Evolutionary conservation across 2,329 filamentous ascomycete species (phyloP), one percentile per base, ranked within the genome.

Genomic region (Colletotrichum sp.): DNA sequence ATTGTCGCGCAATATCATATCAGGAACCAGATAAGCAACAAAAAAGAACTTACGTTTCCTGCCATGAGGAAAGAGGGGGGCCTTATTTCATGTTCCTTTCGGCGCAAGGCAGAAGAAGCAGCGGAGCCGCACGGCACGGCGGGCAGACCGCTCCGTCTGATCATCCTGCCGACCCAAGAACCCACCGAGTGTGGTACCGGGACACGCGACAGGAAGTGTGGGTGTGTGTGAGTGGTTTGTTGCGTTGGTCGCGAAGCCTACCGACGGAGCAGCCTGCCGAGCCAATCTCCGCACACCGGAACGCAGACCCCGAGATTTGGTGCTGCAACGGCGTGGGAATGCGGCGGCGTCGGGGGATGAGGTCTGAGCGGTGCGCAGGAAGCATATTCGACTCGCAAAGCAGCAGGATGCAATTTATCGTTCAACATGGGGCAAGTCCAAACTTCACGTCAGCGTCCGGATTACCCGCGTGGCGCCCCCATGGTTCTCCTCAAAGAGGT

Each of bases 1-100:
- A 1, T 3, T 2, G 4, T 52, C 3, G n/a, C n/a, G 2, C 1
- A 22, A 52, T 2, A 22, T 52, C 2, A 13, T 52, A 22, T 0
- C 11, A 52, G 44, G n/a, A 1, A 52, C 44, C n/a, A 52, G 44
- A 22, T 52, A 22, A 52, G 44, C 11, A 52, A 22, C 44, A 7
- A 22, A 2, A 8, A 12, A 22, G 0, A n/a, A 48, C 9, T 13
- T 52, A 22, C 11, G n/a, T 52, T 3, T 52, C n/a, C 44, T 0
- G n/a, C n/a, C 44, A 52, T 52, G 11, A 52, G 9, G 11, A 22
- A 52, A 12, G n/a, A 52, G 44, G 11, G n/a, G 44, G 44, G n/a
- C n/a, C 44, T 48, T 52, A 7, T 5, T 52, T 36, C 34, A 36
- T 36, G 3, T 48, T 22, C 44, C n/a, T 52, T 3, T 52, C n/a